Percentiles rank a stretch among this genome's conserved stretches.
These are phyloP conservation scores for Pyrenophora tritici-repentis DNA, from an alignment of 2,329 filamentous ascomycete genomes.

Conservation along the genomic window DNA sequence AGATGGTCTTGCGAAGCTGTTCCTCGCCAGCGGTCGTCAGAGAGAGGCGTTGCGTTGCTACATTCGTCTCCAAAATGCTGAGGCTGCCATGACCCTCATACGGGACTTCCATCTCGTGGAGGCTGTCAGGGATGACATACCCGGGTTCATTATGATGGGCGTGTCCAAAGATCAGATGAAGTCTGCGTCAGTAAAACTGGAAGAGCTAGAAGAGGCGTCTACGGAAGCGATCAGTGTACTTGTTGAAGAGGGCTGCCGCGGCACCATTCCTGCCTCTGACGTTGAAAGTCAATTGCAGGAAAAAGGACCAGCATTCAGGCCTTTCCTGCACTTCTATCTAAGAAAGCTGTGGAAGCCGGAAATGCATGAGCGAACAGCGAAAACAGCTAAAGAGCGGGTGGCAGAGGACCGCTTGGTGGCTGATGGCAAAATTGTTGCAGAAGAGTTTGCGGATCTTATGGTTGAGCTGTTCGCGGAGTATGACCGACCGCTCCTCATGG, in stretches of 20 bases:
- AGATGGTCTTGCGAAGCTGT: slow-evolving; percentile 81
- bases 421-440: slow-evolving; percentile 72
- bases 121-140: slow-evolving; percentile 85
- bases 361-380: slow-evolving; percentile 54
- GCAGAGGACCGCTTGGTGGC: slow-evolving; percentile 53
- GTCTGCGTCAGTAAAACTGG: slow-evolving; percentile 67
- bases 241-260: slow-evolving; percentile 88
- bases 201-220: slow-evolving; percentile 78
- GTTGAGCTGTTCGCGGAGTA: slow-evolving; percentile 85
- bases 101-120: slow-evolving; percentile 88
- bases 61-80: slow-evolving; percentile 88
- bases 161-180: slow-evolving; percentile 73
- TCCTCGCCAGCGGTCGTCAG: slow-evolving; percentile 78
- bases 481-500: slow-evolving; percentile 79
- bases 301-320: slow-evolving; percentile 53
- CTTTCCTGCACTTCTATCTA: slow-evolving; percentile 92
- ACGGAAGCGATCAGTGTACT: slow-evolving; percentile 83
- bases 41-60: slow-evolving; percentile 87
- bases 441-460: slow-evolving; percentile 84
- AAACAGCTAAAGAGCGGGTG: slow-evolving; percentile 47
- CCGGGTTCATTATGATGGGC: slow-evolving; percentile 84
- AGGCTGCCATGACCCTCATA: slow-evolving; percentile 84
- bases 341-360: slow-evolving; percentile 82
- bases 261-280: slow-evolving; percentile 75
- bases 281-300: slow-evolving; percentile 79